phyloP scores from a whole-genome alignment of 768 basidiomycete species.

The Tulasnella sp. region DNA sequence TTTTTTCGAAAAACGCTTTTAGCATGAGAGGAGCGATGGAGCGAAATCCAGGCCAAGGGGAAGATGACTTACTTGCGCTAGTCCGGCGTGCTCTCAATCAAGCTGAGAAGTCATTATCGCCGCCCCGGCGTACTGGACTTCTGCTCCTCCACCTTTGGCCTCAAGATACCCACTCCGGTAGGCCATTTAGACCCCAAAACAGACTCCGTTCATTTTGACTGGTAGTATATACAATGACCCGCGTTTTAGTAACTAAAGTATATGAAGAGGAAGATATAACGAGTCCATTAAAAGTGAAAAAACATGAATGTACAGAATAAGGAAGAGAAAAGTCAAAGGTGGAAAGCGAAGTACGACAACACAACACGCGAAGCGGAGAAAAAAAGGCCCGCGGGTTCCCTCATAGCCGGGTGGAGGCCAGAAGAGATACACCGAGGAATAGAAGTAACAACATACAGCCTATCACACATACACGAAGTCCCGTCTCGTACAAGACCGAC shows the following conservation, averaged over 20 bases:
- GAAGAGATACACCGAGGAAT: neutral
- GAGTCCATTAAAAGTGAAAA: neutral
- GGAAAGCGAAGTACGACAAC: slow-evolving; percentile 13
- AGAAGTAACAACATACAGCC: neutral
- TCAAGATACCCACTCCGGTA: neutral
- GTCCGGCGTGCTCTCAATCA: slow-evolving; percentile 7
- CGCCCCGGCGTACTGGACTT: neutral
- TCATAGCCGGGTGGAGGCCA: neutral
- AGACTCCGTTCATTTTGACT: neutral
- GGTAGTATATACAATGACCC: neutral
- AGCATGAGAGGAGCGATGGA: neutral
- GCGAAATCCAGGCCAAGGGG: neutral
- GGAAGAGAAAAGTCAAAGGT: neutral
- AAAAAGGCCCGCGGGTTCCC: neutral
- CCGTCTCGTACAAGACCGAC: neutral
- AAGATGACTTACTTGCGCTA: neutral
- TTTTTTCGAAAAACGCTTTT: neutral
- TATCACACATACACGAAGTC: slow-evolving; percentile 1
- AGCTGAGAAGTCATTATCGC: neutral
- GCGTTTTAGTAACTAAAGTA: neutral
- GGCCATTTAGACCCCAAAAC: neutral
- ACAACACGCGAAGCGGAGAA: neutral
- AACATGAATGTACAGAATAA: slow-evolving; percentile 6
- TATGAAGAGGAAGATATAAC: neutral
- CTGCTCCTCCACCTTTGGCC: neutral